Evolutionary conservation across 2,329 filamentous ascomycete species (phyloP), one percentile per base, ranked within the genome.

Genomic region (Colletotrichum tabaci): DNA sequence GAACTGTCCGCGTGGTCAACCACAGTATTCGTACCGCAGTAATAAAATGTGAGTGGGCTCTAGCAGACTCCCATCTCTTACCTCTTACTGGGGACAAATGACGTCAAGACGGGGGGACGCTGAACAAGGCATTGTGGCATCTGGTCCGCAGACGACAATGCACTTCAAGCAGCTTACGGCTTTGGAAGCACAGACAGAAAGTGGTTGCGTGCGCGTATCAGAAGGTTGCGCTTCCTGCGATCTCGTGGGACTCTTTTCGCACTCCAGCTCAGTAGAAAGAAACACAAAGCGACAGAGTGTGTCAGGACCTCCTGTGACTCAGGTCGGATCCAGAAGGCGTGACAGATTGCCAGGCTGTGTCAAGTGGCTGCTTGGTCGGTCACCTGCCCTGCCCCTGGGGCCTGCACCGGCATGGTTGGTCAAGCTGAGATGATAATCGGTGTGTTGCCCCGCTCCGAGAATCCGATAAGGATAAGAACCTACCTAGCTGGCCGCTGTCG

Each of bases 381-480:
- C 69, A 72, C 52, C 69, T 71, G 68, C 64, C 56, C 23, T 40
- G 55, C 30, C 55, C 38, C n/a, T 47, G 46, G 67, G 50, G 63
- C 58, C 68, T 68, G 68, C 68, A 38, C 65, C 55, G 38, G 60
- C 46, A n/a, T 53, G 38, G 50, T 58, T 68, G 68, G 60, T 26
- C 46, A 21, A 42, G 58, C 56, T 55, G 50, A 46, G 42, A 47
- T 68, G 58, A 38, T 53, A 67, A 60, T 72, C 69, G 69, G 66
- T 72, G 60, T 72, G 53, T 60, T 64, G 66, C 69, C 69, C 66
- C 58, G 53, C 66, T 69, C 69, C 69, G 69, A 61, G 44, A 72
- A 64, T 69, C 69, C 69, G 69, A 72, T 72, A 69, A 72, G 69
- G 69, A 72, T 72, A 69, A 72, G 65, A 53, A 38, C 16, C 9